These are phyloP conservation scores for Gamsiella multidivaricata DNA, from an alignment of 192 early-diverging fungal species.

Conservation along the genomic window DNA sequence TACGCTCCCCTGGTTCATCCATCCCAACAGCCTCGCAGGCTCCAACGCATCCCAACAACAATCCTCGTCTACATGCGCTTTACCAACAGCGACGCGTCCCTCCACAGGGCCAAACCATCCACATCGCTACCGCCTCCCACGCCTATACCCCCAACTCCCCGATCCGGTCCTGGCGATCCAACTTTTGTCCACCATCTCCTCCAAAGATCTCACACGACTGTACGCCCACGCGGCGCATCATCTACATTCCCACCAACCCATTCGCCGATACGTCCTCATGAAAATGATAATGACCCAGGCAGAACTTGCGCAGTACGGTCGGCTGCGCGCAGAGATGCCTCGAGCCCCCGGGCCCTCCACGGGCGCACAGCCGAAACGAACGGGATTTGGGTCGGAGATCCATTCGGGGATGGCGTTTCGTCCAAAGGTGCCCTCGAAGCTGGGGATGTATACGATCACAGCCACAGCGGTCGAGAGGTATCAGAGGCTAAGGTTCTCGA, in stretches of 20 bases:
- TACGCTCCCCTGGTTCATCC: constrained; percentile 18
- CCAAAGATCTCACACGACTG: constrained; percentile 20
- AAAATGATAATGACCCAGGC: constrained; percentile 54
- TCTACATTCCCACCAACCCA: constrained; percentile 51
- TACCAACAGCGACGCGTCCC: constrained; percentile 8
- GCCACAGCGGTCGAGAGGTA: too few species aligned
- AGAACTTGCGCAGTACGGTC: constrained; percentile 33
- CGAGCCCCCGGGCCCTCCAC: constrained; percentile 39
- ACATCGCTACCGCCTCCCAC: neutral
- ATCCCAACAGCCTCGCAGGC: constrained; percentile 14
- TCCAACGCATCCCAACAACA: neutral
- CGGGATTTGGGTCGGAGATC: constrained; percentile 32
- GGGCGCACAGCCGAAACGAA: constrained; percentile 26
- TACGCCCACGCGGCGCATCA: constrained; percentile 51
- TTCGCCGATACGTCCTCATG: constrained; percentile 40
- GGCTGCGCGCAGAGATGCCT: constrained; percentile 46
- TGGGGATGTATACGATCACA: constrained; percentile 16
- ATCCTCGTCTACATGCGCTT: neutral
- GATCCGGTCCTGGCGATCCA: constrained; percentile 12
- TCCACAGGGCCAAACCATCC: neutral
- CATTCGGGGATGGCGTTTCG: constrained; percentile 7
- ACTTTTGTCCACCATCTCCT: constrained; percentile 32
- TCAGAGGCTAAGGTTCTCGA: too few species aligned
- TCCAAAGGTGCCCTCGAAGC: constrained; percentile 6
- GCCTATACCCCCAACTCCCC: neutral